These are phyloP conservation scores for Grosmannia huntii DNA, from an alignment of 2,329 filamentous ascomycete genomes.

Conservation along the genomic window DNA sequence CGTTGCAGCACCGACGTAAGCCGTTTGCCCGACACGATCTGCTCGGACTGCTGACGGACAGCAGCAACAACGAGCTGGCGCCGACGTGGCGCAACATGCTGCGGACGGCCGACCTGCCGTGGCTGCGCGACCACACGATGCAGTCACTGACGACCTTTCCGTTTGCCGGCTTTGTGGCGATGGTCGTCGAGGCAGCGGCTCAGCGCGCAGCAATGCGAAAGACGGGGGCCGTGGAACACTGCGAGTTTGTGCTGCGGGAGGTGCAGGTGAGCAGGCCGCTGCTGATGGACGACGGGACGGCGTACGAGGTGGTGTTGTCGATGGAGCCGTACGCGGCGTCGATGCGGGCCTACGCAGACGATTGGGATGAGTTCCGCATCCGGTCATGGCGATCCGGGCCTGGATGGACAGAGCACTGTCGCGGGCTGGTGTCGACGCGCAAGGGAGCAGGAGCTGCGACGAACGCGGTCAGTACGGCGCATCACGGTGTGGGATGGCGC, in stretches of 20 bases:
- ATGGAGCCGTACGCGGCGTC: background rate
- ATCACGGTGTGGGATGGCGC: too few relatives aligned
- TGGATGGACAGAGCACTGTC: too few relatives aligned
- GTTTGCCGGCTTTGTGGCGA: slow-evolving; percentile 22
- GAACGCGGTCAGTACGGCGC: too few relatives aligned
- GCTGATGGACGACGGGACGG: background rate
- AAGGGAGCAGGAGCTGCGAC: background rate
- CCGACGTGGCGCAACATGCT: slow-evolving; percentile 4
- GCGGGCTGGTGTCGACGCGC: too few relatives aligned
- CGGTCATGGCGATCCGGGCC: too few relatives aligned
- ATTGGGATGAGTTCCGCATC: too few relatives aligned
- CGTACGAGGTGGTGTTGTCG: background rate
- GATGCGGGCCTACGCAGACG: background rate
- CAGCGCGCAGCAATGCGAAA: background rate
- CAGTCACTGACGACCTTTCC: slow-evolving; percentile 23
- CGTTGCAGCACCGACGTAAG: slow-evolving; percentile 1
- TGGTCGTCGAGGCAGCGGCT: slow-evolving; percentile 12
- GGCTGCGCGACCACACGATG: slow-evolving; percentile 19
- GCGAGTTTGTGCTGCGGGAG: too few relatives aligned
- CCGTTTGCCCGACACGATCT: background rate
- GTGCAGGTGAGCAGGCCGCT: background rate
- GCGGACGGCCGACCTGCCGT: slow-evolving; percentile 19
- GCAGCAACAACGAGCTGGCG: background rate
- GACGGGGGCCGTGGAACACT: background rate
- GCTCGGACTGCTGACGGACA: background rate